phyloP scores from a whole-genome alignment of 768 basidiomycete genomes.

The Hysterangium stoloniferum region DNA sequence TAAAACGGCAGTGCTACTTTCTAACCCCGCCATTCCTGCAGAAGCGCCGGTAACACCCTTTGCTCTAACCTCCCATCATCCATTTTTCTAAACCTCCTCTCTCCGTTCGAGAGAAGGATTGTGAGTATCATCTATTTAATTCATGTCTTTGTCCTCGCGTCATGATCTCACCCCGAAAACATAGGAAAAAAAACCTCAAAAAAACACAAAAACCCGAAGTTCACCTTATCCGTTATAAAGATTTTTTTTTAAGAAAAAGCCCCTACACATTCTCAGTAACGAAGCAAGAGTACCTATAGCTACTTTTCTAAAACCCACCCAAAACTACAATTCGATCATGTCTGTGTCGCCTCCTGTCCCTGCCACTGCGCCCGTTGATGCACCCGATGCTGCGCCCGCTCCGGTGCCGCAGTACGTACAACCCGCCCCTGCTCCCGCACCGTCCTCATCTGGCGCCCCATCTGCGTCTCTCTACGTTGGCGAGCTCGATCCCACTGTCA shows the following conservation, averaged over 20 bases:
- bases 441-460: constrained; percentile 54
- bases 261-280: constrained; percentile 38
- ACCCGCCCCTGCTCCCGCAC: constrained; percentile 41
- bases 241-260: constrained; percentile 15
- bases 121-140: background rate
- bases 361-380: constrained; percentile 25
- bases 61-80: constrained; percentile 7
- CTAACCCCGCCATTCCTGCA: background rate
- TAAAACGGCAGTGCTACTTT: too few relatives aligned
- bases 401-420: constrained; percentile 53
- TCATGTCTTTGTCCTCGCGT: background rate
- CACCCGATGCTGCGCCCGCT: constrained; percentile 22
- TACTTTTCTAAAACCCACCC: too few relatives aligned
- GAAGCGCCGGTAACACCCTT: constrained; percentile 1
- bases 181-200: constrained; percentile 13
- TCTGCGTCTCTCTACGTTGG: constrained; percentile 97
- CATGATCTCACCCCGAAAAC: background rate
- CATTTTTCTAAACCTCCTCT: constrained; percentile 11
- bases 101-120: constrained; percentile 11
- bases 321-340: constrained; percentile 36
- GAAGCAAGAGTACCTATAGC: constrained; percentile 13
- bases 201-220: constrained; percentile 10
- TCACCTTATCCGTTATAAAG: constrained; percentile 19
- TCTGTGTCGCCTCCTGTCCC: constrained; percentile 32
- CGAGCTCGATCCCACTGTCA: constrained; percentile 95